Evolutionary conservation across 2,329 filamentous ascomycete genomes (phyloP), one percentile per base, ranked within the genome.

Genomic region (Aureobasidium zeae): DNA sequence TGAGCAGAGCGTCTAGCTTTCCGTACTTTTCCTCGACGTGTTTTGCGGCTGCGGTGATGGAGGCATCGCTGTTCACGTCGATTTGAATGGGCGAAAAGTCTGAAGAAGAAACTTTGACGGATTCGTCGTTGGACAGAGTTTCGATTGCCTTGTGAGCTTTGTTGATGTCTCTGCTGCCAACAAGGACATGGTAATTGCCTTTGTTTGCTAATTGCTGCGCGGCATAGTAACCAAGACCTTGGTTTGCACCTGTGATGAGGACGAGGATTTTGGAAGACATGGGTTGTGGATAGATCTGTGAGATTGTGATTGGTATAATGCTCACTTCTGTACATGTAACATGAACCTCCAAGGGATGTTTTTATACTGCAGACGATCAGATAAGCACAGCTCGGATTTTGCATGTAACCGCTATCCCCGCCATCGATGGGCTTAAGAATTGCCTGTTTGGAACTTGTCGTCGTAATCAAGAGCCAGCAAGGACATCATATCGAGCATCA

Each of bases 171-270:
- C 68, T 62, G 42, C 60, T 60, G 8, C 59, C 56, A 28, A 69
- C 48, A 26, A 70, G 55, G 42, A 69, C 52, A 46, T 65, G 58
- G 50, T 68, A 68, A 43, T 58, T 54, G 33, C 58, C 53, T 11
- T 62, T 61, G 15, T 57, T 53, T 7, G 60, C 55, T 15, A 71
- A 54, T 25, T 65, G 61, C 44, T 64, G 63, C 15, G 61, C 58
- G 5, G 59, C 61, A 44, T 65, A 64, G 48, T 63, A 65, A 36
- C 67, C 67, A 15, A 69, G 62, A 33, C 66, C 66, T 49, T 62
- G 58, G 50, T 68, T 70, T 25, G 59, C 64, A 5, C 65, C 65
- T 5, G 63, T 64, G 32, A 68, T 53, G 32, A 68, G 58, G 34
- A 58, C 56, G 21, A 63, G 42, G 5, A 20, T 21, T 20, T 45